Evolutionary conservation across 306 rosid genomes (phyloP).

Genomic region (Astragalus glycyphyllos): DNA sequence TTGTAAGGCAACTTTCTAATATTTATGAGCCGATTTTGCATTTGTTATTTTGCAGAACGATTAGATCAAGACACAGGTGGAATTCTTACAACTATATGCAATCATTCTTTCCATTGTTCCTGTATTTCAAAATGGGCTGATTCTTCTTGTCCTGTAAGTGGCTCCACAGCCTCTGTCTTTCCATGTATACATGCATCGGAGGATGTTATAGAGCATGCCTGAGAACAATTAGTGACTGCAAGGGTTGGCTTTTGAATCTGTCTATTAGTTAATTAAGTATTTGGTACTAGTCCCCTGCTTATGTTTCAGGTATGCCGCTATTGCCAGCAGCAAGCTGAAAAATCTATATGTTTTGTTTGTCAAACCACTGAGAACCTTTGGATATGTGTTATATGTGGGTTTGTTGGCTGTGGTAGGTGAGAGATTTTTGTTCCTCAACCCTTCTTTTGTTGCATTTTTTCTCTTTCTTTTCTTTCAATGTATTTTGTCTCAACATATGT

Average conservation of each 20-base stretch:
- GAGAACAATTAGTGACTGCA: neutral
- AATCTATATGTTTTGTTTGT: constrained; percentile 83
- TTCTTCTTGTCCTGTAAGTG: constrained; percentile 96
- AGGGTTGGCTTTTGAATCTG: neutral
- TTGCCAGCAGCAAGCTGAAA: constrained; percentile 97
- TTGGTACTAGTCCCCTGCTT: constrained; percentile 5
- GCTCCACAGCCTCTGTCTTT: constrained; percentile 4
- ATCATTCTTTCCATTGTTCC: constrained; percentile 95
- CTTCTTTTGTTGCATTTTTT: constrained; percentile 2
- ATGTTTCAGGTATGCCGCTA: constrained; percentile 81
- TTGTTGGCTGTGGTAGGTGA: constrained; percentile 98
- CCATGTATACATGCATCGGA: constrained; percentile 1
- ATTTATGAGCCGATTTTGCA: neutral
- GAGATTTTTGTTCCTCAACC: constrained; percentile 27
- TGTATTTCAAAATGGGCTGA: constrained; percentile 96
- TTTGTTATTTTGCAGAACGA: constrained; percentile 63
- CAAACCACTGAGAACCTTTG: constrained; percentile 95
- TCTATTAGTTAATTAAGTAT: constrained; percentile 15
- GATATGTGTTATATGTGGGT: constrained; percentile 96
- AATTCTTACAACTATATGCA: constrained; percentile 95
- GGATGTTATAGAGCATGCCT: constrained; percentile 24
- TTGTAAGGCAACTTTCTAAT: neutral
- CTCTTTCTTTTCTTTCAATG: neutral
- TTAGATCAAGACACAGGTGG: constrained; percentile 87
- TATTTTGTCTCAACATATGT: constrained; percentile 8